These are phyloP conservation scores for Discostella pseudostelligera DNA, from an alignment of 108 stramenopile genomes.

Conservation along the genomic window DNA sequence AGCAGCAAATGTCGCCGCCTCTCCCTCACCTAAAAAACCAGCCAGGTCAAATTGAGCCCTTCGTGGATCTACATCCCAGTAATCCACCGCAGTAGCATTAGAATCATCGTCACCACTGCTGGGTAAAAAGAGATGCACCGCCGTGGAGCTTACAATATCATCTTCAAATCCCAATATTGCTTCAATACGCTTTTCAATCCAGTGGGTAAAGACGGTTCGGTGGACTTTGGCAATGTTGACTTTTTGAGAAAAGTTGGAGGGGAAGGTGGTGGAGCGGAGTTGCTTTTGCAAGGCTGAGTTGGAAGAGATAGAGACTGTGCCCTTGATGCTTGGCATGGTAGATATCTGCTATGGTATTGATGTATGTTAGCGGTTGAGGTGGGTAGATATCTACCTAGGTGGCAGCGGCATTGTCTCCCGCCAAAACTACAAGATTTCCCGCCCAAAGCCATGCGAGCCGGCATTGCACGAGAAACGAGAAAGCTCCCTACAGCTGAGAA, in stretches of 20 bases:
- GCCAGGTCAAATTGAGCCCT: constrained; percentile 78
- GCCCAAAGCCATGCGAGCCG: too few relatives aligned
- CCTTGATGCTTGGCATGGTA: constrained; percentile 84
- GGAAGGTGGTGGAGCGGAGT: constrained; percentile 74
- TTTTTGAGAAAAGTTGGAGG: constrained; percentile 56
- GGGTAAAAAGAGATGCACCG: constrained; percentile 81
- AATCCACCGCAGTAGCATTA: background rate
- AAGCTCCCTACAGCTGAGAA: too few relatives aligned
- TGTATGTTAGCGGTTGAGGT: background rate
- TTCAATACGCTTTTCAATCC: constrained; percentile 72
- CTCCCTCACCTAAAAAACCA: constrained; percentile 76
- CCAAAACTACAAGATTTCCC: too few relatives aligned
- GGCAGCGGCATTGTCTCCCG: too few relatives aligned
- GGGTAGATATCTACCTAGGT: too few relatives aligned
- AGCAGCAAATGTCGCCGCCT: constrained; percentile 66
- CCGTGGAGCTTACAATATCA: constrained; percentile 80
- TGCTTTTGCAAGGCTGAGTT: constrained; percentile 64
- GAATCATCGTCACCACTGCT: constrained; percentile 17
- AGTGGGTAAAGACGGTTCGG: constrained; percentile 65
- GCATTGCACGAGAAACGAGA: too few relatives aligned
- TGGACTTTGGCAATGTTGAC: constrained; percentile 66
- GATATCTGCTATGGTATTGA: too few relatives aligned
- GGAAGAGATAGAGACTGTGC: constrained; percentile 77
- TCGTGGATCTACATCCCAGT: constrained; percentile 60
- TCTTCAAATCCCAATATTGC: constrained; percentile 84